Evolutionary conservation across 805 yeast genomes (phyloP).

Genomic region (Babjeviella inositovora): DNA sequence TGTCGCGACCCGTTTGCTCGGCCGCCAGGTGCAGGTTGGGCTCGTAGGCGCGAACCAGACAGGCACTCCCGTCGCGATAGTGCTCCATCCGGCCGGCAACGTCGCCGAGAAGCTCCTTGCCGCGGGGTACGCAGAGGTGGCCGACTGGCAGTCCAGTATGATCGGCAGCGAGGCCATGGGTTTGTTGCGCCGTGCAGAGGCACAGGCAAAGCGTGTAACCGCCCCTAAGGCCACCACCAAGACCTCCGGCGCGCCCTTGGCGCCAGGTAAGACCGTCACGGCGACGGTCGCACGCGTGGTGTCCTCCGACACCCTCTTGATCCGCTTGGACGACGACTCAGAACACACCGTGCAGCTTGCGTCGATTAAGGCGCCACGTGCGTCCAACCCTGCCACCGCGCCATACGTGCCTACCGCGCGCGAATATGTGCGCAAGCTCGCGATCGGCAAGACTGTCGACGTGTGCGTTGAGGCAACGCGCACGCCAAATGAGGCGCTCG

Average conservation of each 20-base stretch:
- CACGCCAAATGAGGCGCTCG: constrained; percentile 37
- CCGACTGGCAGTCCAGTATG: constrained; percentile 64
- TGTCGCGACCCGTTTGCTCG: constrained; percentile 48
- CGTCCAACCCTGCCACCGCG: constrained; percentile 35
- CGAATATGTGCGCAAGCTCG: constrained; percentile 54
- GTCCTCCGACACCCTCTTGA: constrained; percentile 48
- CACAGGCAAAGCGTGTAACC: constrained; percentile 40
- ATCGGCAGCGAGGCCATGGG: constrained; percentile 55
- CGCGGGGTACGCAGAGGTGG: constrained; percentile 57
- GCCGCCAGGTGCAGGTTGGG: constrained; percentile 37
- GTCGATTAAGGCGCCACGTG: constrained; percentile 62
- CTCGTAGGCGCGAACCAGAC: constrained; percentile 44
- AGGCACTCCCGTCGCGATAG: constrained; percentile 43
- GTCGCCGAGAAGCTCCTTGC: constrained; percentile 53
- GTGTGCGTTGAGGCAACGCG: constrained; percentile 50
- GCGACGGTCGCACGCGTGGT: constrained; percentile 47
- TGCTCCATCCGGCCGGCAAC: constrained; percentile 65
- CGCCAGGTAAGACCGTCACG: constrained; percentile 29
- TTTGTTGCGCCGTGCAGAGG: constrained; percentile 46
- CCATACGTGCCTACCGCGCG: constrained; percentile 49
- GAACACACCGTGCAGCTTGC: constrained; percentile 62
- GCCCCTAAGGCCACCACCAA: too few species aligned
- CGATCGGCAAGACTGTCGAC: constrained; percentile 57
- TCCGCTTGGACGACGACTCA: constrained; percentile 30
- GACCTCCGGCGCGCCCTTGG: too few species aligned